Base-by-base conservation (phyloP, 345 rosid species). In the Erodium maritimum region DNA sequence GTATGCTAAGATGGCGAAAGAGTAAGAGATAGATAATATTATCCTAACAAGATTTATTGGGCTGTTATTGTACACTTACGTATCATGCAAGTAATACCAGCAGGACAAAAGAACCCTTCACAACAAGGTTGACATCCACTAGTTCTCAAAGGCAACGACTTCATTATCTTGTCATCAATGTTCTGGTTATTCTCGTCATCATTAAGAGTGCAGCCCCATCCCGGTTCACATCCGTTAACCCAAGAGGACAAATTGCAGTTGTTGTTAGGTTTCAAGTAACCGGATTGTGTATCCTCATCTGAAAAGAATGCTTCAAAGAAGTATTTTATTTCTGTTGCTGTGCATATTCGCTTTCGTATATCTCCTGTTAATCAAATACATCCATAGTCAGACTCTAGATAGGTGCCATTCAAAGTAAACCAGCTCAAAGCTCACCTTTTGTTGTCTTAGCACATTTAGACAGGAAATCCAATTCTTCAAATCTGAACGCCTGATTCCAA, bases 31-130 rank as follows among this genome's bases (percentile, higher is more conserved):
- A 9, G 56, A 55, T 9, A 50, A 61, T 13, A 14, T 21, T 19
- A 21, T 4, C 14, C n/a, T 22, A 18, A 14, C 46, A 29, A 56
- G 37, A 29, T 24, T 25, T 21, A 25, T 56, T 29, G 52, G 37
- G 53, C 23, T 5, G 20, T 17, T 23, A 1, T 50, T 37, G 53
- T 61, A 33, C 50, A 73, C 97, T 83, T 78, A 90, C 95, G 91
- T 60, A 90, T 87, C 97, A 90, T 90, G 80, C 97, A 90, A 72
- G 95, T 84, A 25, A 90, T 82, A 54, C 95, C 94, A 56, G 70
- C 83, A 45, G 97, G 95, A 73, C 97, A 90, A 75, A 90, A 90
- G 77, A 90, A 90, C n/a, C 97, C 97, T 61, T 83, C 95, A 60
- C 97, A 90, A 65, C 97, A 90, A 69, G 93, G 94, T 71, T 80